phyloP scores from a whole-genome alignment of 805 yeast species.

The Saccharomycopsis sp. region DNA sequence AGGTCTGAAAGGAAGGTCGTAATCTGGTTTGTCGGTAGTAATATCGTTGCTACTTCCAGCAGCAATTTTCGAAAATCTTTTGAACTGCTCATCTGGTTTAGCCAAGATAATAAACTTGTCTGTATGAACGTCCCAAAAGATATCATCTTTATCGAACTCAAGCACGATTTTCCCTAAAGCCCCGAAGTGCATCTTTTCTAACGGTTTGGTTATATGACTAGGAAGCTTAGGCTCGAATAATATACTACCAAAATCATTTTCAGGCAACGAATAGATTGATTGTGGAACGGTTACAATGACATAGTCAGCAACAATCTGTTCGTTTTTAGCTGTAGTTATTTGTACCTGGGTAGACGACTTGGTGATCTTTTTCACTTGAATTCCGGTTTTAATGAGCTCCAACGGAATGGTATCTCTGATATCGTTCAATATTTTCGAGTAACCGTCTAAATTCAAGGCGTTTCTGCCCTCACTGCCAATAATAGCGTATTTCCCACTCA shows the following conservation, averaged over 20 bases:
- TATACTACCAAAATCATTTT: constrained; percentile 38
- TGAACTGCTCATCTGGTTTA: constrained; percentile 27
- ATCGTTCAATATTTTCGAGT: constrained; percentile 44
- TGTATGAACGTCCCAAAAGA: constrained; percentile 54
- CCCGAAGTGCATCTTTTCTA: constrained; percentile 51
- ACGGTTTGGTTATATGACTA: constrained; percentile 33
- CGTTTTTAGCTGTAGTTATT: constrained; percentile 27
- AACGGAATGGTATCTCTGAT: constrained; percentile 36
- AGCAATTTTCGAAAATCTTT: constrained; percentile 12
- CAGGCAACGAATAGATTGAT: constrained; percentile 48
- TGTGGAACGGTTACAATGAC: constrained; percentile 73
- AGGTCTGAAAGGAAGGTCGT: constrained; percentile 6
- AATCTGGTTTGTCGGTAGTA: constrained; percentile 8
- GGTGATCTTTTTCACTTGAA: constrained; percentile 38
- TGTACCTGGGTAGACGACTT: constrained; percentile 26
- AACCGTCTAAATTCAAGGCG: constrained; percentile 59
- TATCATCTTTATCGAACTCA: constrained; percentile 47
- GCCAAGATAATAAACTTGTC: constrained; percentile 46
- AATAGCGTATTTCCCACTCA: constrained; percentile 64
- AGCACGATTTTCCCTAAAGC: constrained; percentile 67
- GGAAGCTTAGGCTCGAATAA: constrained; percentile 55
- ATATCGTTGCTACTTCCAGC: constrained; percentile 2
- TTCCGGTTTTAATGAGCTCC: constrained; percentile 33
- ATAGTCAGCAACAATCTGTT: constrained; percentile 40
- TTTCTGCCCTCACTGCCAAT: constrained; percentile 75